Conservation (phyloP, 1,284 basidiomycete genomes). For the Gomphus bonarii region DNA sequence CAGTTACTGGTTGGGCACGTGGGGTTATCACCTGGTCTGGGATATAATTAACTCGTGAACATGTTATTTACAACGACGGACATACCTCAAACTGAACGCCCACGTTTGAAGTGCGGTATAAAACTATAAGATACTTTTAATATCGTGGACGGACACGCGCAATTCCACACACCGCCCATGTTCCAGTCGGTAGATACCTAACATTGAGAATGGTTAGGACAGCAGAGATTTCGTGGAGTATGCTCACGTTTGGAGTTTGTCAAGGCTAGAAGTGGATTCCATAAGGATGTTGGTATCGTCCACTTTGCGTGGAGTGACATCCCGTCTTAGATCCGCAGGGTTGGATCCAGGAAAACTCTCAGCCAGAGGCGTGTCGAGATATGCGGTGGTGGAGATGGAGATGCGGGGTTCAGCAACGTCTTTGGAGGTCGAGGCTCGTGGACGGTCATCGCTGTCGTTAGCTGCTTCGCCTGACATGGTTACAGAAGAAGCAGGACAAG, state of each 20-base stretch:
- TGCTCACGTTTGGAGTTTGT: background rate
- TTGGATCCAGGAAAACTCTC: background rate
- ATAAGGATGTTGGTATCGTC: background rate
- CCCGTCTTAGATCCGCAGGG: background rate
- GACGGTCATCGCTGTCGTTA: background rate
- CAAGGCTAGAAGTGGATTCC: background rate
- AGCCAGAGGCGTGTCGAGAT: background rate
- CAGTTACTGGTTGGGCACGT: slow-evolving; percentile 3
- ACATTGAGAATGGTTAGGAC: background rate
- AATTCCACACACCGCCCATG: slow-evolving; percentile 4
- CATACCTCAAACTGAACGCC: slow-evolving; percentile 5
- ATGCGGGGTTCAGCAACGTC: background rate
- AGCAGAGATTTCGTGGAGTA: background rate
- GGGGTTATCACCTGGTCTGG: background rate
- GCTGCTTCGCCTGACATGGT: background rate
- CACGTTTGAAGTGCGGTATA: slow-evolving; percentile 7
- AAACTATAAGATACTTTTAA: background rate
- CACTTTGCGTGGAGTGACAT: background rate
- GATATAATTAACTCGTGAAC: background rate
- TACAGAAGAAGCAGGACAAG: background rate
- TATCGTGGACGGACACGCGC: background rate
- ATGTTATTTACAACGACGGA: background rate
- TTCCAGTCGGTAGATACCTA: slow-evolving; percentile 10
- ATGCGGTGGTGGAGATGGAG: background rate
- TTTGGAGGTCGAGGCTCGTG: background rate